Percentiles rank a stretch among this genome's conserved stretches.
Conservation (phyloP, 2,329 filamentous ascomycete genomes). For the Cordyceps cateniannulata region DNA sequence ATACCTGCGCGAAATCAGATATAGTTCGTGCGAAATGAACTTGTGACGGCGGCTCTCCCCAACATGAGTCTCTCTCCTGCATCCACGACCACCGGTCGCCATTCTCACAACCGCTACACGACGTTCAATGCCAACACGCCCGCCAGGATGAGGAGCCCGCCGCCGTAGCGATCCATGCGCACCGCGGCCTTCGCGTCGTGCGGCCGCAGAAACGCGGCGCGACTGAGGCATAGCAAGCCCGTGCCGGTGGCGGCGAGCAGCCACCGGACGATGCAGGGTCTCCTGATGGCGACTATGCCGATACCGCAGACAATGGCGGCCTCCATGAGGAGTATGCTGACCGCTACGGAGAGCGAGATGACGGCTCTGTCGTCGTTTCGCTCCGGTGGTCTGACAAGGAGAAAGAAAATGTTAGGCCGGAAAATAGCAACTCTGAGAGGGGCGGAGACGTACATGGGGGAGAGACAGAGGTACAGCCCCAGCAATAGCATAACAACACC, state of each 20-base stretch:
- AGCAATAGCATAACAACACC: not conserved
- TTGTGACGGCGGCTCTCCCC: not conserved
- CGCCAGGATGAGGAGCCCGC: not conserved
- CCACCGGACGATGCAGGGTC: not conserved
- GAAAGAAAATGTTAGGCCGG: no score
- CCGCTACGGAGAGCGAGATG: not conserved
- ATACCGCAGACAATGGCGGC: not conserved
- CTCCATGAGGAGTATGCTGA: slow-evolving; percentile 1
- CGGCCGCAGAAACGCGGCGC: not conserved
- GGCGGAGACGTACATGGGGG: not conserved
- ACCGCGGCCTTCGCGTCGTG: not conserved
- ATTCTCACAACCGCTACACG: no score
- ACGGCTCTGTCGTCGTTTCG: no score
- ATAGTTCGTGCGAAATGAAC: not conserved
- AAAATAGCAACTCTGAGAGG: no score
- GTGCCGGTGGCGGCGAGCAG: not conserved
- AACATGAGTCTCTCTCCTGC: no score
- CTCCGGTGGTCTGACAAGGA: no score
- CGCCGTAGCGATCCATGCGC: not conserved
- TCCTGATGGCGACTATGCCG: not conserved
- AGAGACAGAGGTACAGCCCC: slow-evolving; percentile 1
- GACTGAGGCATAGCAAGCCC: slow-evolving; percentile 3
- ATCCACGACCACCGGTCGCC: no score
- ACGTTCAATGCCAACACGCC: not conserved
- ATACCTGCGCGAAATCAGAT: no score